Evolutionary conservation across 176 grass and related monocot genomes (phyloP).

Genomic region (Hyparrhenia diplandra): DNA sequence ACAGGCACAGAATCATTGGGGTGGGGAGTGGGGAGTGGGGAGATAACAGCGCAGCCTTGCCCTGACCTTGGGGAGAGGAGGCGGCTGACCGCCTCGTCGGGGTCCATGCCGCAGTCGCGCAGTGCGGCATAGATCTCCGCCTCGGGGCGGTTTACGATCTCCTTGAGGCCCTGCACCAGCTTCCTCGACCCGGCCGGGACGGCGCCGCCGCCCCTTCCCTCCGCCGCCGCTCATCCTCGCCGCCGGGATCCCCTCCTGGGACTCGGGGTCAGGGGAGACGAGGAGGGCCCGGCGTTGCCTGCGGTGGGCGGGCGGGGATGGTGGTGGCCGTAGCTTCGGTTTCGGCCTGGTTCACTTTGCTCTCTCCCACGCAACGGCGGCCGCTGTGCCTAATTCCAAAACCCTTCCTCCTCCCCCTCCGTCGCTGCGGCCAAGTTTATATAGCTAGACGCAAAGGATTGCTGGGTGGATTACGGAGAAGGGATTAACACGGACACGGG

Average conservation of each 20-base stretch:
- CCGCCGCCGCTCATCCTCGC: slow-evolving; percentile 40
- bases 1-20: slow-evolving; percentile 11
- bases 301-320: neutral
- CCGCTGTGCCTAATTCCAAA: slow-evolving; percentile 56
- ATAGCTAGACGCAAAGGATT: slow-evolving; percentile 19
- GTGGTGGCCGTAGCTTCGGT: slow-evolving; percentile 26
- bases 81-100: slow-evolving; percentile 85
- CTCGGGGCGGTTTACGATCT: slow-evolving; percentile 95
- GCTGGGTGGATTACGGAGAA: neutral
- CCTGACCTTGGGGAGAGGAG: slow-evolving; percentile 89
- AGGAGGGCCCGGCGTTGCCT: neutral
- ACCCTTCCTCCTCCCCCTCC: slow-evolving; percentile 40
- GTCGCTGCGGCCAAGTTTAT: slow-evolving; percentile 22
- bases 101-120: slow-evolving; percentile 97
- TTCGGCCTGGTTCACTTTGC: slow-evolving; percentile 45
- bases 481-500: neutral
- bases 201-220: slow-evolving; percentile 45
- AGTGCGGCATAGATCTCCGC: slow-evolving; percentile 96
- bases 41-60: neutral
- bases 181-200: slow-evolving; percentile 60
- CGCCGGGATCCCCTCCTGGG: slow-evolving; percentile 36
- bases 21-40: neutral
- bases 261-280: neutral
- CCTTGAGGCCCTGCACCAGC: slow-evolving; percentile 95
- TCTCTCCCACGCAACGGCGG: slow-evolving; percentile 48